phyloP scores from a whole-genome alignment of 768 basidiomycete species.

The Lactifluus echinatus region DNA sequence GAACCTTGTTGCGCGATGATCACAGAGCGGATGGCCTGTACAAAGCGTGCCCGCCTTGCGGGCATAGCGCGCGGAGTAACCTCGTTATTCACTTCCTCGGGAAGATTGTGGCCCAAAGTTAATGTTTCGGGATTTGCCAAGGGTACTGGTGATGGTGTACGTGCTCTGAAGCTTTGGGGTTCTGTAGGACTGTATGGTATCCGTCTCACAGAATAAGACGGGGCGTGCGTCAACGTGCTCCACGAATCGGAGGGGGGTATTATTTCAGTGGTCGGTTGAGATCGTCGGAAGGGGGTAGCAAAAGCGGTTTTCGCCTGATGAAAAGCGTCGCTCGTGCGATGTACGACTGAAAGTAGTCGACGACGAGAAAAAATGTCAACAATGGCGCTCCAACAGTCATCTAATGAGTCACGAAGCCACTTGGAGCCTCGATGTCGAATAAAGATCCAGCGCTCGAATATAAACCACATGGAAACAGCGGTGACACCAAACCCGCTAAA shows the following conservation, averaged over 20 bases:
- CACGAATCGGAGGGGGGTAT: constrained; percentile 3
- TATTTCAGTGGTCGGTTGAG: neutral
- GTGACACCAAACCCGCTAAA: constrained; percentile 64
- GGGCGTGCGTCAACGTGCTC: constrained; percentile 9
- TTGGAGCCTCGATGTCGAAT: constrained; percentile 53
- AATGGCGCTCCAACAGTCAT: constrained; percentile 30
- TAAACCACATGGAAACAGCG: constrained; percentile 68
- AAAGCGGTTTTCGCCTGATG: neutral
- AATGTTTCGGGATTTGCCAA: neutral
- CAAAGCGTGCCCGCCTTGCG: constrained; percentile 32
- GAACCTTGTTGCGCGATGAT: constrained; percentile 34
- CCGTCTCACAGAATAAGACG: constrained; percentile 1
- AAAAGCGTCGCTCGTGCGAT: neutral
- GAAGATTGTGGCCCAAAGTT: neutral
- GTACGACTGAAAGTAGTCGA: constrained; percentile 3
- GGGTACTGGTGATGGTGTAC: constrained; percentile 2
- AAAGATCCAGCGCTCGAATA: constrained; percentile 60
- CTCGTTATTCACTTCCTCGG: constrained; percentile 17
- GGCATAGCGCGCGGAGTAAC: neutral
- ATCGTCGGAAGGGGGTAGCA: neutral
- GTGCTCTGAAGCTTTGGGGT: constrained; percentile 1
- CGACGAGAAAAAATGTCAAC: constrained; percentile 20
- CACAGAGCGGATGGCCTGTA: constrained; percentile 39
- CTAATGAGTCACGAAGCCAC: constrained; percentile 55
- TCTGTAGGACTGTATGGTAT: neutral